These are phyloP conservation scores for Komagataella phaffii DNA, from an alignment of 805 yeast species.

Conservation along the genomic window DNA sequence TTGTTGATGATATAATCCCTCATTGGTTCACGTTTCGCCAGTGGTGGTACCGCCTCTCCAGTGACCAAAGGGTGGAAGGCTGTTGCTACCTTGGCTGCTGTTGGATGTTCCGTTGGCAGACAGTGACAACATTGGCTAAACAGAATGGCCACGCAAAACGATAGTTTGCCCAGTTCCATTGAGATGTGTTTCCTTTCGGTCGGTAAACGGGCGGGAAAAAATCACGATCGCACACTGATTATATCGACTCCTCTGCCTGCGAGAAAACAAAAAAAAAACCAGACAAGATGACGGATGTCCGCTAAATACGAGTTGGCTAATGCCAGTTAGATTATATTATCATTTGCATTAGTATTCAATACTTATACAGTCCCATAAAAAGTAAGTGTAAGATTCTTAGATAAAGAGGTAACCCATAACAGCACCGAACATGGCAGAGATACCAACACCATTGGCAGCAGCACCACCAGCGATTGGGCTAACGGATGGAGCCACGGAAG, in stretches of 20 bases:
- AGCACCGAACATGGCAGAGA: not conserved
- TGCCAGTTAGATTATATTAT: no score
- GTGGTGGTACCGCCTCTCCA: not conserved
- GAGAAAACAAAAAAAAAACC: not conserved
- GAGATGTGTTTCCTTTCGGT: not conserved
- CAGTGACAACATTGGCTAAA: not conserved
- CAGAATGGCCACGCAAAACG: not conserved
- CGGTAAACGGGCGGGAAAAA: not conserved
- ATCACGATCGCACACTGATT: not conserved
- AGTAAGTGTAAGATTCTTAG: not conserved
- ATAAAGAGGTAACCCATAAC: not conserved
- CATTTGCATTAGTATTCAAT: not conserved
- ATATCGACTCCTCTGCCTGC: not conserved
- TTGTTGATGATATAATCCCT: constrained; percentile 1
- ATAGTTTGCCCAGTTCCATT: not conserved
- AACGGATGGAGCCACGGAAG: not conserved
- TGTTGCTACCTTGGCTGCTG: not conserved
- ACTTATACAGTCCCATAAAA: not conserved
- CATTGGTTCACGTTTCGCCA: not conserved
- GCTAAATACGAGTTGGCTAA: not conserved
- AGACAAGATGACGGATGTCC: not conserved
- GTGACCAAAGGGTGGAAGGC: not conserved
- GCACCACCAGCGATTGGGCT: not conserved
- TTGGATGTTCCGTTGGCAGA: not conserved
- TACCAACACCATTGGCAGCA: not conserved